Evolutionary conservation across 179 eudicot genomes (phyloP), one percentile per base, ranked within the genome.

Genomic region (Monotropa hypopitys): DNA sequence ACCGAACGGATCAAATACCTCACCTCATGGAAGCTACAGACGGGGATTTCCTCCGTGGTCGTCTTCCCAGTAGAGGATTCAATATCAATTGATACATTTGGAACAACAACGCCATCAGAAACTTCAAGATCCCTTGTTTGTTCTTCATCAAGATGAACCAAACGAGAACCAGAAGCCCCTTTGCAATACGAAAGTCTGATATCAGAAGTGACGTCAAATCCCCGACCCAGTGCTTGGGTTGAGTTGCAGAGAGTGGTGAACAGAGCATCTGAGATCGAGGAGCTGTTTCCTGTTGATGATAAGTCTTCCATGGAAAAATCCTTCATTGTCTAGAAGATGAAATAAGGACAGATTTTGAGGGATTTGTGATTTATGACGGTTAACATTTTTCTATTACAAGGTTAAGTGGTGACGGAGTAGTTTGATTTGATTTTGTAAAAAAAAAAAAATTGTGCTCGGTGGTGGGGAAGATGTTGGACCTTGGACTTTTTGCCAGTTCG

Each of bases 141-240:
- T 30, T 87, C 87, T 61, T 90, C 96, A 84, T 95, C 90, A 51
- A 96, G 32, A 35, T 80, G 86, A 88, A 96, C 85, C 77, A 96
- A 85, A 13, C 94, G 83, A 77, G 88, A 87, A 69, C 95, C 98
- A 84, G 90, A 91, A 13, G 92, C 80, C 0, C 98, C 98, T 86
- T 95, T 95, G 70, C 99, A 95, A 79, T 95, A 95, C 11, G 93
- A 75, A 72, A 95, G 85, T 81, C 97, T 81, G 75, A 95, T 89
- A 88, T 95, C 99, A 65, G 98, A 95, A 0, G 98, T 95, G 21
- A 95, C 97, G 85, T 95, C 99, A 85, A 95, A 95, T 0, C 99
- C 99, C 77, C 98, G 85, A n/a, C 99, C 99, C 65, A 95, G 81
- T 3, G 96, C 98, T 84, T 91, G 92, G 66, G 91, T 88, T 73